Base-by-base conservation (phyloP, 1,284 basidiomycete species). In the Heliocybe sulcata region DNA sequence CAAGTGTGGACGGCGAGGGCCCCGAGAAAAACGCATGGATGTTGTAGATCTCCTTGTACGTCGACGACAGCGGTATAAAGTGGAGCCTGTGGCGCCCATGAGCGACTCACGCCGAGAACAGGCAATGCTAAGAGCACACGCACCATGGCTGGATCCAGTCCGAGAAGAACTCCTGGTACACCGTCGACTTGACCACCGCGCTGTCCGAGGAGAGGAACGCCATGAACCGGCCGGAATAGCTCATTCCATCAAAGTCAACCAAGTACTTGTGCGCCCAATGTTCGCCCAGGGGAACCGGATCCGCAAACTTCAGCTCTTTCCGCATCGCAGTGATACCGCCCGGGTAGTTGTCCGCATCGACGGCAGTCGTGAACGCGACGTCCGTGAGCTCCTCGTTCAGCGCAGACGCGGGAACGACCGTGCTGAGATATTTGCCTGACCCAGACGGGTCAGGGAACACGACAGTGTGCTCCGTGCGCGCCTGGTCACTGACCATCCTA, bases 191-290 rank as follows among this genome's bases (percentile, higher is more conserved):
- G 60, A 98, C 68, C 8, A 93, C 90, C 0, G 87, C 94, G 61
- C 91, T 94, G 67, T 94, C 91, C 51, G 82, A 88, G 50, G 90
- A 91, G 69, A 96, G 74, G 63, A 93, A 87, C 0, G 90, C 83
- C 73, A 95, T 84, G 67, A 96, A 91, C 49, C 90, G 78, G 3
- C 89, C 94, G 38, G 90, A 93, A 67, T 97, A 97, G n/a, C 90
- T 88, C 87, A 93, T 93, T 33, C 94, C 94, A 66, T 97, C 94
- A 54, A 97, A 69, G 69, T 97, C 94, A 58, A 95, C 72, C 23
- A 96, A 76, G 65, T 94, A 95, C 72, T 96, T 96, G 75, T 94
- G 91, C 54, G 85, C 77, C 94, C 94, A 97, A 64, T 93, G 88
- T 58, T 86, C 81, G 2, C 92, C 91, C 1, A 97, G 74, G 3